Percentiles rank a stretch among this genome's conserved stretches.
Evolutionary conservation across 2,329 filamentous ascomycete genomes (phyloP).

Genomic region (Aspergillus tubingensis): DNA sequence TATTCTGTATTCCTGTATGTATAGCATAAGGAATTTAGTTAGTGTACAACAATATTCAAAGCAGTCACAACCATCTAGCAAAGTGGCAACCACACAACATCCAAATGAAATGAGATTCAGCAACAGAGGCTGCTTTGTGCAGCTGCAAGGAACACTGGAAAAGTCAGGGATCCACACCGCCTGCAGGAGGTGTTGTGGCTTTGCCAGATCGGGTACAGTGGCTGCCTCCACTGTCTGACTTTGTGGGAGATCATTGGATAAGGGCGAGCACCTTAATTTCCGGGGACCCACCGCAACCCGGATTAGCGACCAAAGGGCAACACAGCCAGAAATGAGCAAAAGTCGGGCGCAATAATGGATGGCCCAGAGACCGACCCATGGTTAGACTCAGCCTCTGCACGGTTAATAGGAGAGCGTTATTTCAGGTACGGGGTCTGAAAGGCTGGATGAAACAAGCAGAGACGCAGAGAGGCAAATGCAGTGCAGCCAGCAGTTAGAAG

Average conservation of each 20-base stretch:
- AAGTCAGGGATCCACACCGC: background rate
- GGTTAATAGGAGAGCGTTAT: background rate
- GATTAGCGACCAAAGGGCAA: background rate
- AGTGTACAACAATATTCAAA: too few relatives aligned
- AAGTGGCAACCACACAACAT: background rate
- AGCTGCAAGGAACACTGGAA: conserved; percentile 6
- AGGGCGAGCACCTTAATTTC: conserved; percentile 6
- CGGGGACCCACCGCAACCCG: background rate
- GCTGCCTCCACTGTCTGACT: conserved; percentile 1
- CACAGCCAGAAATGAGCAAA: background rate
- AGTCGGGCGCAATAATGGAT: background rate
- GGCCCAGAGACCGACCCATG: background rate
- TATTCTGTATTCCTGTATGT: too few relatives aligned
- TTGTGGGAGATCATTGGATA: background rate
- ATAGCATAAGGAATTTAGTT: too few relatives aligned
- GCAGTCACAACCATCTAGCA: too few relatives aligned
- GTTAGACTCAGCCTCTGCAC: background rate
- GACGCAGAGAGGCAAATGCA: too few relatives aligned
- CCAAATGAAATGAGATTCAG: too few relatives aligned
- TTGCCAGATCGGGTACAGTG: background rate
- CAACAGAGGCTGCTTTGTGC: background rate
- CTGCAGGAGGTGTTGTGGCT: background rate
- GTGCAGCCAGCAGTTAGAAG: too few relatives aligned
- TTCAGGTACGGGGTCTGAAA: conserved; percentile 1
- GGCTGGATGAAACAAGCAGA: background rate